Base-by-base conservation (phyloP, 1,139 yeast species). In the Scheffersomyces segobiensis region DNA sequence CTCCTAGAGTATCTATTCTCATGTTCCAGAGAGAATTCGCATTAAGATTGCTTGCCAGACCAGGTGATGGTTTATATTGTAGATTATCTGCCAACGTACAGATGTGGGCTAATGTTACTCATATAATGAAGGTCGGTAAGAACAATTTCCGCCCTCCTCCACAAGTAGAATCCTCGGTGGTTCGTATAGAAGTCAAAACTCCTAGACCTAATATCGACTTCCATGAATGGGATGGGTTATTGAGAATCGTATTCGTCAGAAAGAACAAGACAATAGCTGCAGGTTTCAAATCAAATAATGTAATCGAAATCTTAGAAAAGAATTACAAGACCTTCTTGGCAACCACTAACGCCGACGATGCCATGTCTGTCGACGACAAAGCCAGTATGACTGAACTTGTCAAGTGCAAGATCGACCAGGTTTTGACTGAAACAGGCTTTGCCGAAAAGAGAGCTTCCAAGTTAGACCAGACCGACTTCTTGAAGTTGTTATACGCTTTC, bases 11-110 rank as follows among this genome's bases (percentile, higher is more conserved):
- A 12, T 91, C 97, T 4, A 91, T 95, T 61, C 88, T 95, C 66
- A 95, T 95, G 99, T 95, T 95, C 75, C 99, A 95, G 78, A 83
- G 99, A 70, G 99, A 95, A 72, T 95, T 95, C 72, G 99, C 99
- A 3, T 75, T 95, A 75, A 86, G 98, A 68, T 79, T 95, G 57
- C 81, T 96, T 59, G 99, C 99, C 1, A 85, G 97, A 65, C 99
- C 99, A 0, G 99, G 99, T 32, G 99, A 95, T 65, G 75, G 92
- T 1, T 79, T 96, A 54, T 95, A 95, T 77, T 93, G 98, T 74
- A 84, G 99, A 67, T 81, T 95, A 58, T 89, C 97, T 21, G 99
- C 97, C 46, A 96, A 95, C 70, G 98, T 95, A 0, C 99, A 95
- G 71, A 93, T 95, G 98, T 95, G 99, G 98, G 97, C 98, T 22